Evolutionary conservation across 495 filamentous ascomycete genomes (phyloP).

Genomic region (Cercophora newfieldiana): DNA sequence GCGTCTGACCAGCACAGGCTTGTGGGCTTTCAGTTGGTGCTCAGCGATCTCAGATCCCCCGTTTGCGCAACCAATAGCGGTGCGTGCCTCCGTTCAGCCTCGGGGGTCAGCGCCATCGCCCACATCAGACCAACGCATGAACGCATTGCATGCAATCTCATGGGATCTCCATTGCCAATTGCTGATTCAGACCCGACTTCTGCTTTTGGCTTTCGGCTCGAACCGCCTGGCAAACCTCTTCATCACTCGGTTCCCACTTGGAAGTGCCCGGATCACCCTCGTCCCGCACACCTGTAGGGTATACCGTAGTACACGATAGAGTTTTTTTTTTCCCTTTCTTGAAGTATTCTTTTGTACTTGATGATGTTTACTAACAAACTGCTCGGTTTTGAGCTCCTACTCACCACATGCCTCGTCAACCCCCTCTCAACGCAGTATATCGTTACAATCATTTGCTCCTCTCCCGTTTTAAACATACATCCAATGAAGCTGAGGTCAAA

Average conservation of each 20-base stretch:
- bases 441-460: slow-evolving; percentile 15
- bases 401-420: neutral
- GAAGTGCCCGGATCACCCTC: slow-evolving; percentile 27
- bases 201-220: slow-evolving; percentile 13
- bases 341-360: neutral
- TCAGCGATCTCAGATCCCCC: neutral
- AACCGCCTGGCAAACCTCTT: slow-evolving; percentile 6
- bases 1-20: neutral
- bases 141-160: slow-evolving; percentile 39
- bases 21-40: neutral
- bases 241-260: slow-evolving; percentile 22
- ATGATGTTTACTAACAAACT: neutral
- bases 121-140: slow-evolving; percentile 27
- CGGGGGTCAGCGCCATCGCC: neutral
- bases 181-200: slow-evolving; percentile 34
- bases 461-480: neutral
- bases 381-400: neutral
- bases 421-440: slow-evolving; percentile 3
- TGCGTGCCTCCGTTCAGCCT: neutral
- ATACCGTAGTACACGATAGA: neutral
- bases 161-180: slow-evolving; percentile 20
- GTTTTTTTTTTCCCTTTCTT: neutral
- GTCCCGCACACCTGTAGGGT: slow-evolving; percentile 18
- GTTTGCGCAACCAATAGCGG: slow-evolving; percentile 5
- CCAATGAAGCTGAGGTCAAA: neutral